Evolutionary conservation across 768 basidiomycete genomes (phyloP).

Genomic region (Trametes punicea): DNA sequence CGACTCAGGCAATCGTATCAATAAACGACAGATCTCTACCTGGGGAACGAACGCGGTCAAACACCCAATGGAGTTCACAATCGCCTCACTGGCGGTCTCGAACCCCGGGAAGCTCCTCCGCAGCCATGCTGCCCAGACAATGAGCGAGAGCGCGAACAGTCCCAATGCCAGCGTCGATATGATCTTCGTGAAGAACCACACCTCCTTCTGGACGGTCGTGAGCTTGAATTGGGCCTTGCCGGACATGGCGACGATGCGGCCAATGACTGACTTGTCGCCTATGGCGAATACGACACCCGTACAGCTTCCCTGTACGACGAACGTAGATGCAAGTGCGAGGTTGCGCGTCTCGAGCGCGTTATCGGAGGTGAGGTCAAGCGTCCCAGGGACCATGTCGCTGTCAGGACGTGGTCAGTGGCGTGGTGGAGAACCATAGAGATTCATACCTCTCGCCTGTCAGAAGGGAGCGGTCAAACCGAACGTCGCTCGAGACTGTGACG

Average conservation of each 20-base stretch:
- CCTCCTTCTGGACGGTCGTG: slow-evolving; percentile 45
- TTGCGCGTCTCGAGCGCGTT: slow-evolving; percentile 46
- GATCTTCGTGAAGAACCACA: slow-evolving; percentile 52
- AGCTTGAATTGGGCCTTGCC: slow-evolving; percentile 43
- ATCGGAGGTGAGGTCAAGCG: slow-evolving; percentile 37
- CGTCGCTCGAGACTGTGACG: slow-evolving; percentile 56
- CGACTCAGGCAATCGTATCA: slow-evolving; percentile 15
- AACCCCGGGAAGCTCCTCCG: slow-evolving; percentile 38
- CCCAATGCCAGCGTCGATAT: slow-evolving; percentile 41
- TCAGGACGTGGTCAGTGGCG: slow-evolving; percentile 22
- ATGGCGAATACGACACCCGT: slow-evolving; percentile 46
- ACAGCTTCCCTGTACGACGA: slow-evolving; percentile 49
- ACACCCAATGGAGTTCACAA: slow-evolving; percentile 58
- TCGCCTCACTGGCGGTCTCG: slow-evolving; percentile 47
- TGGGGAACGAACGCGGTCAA: slow-evolving; percentile 49
- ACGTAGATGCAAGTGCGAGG: slow-evolving; percentile 56
- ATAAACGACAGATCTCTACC: slow-evolving; percentile 34
- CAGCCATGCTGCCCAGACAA: slow-evolving; percentile 38
- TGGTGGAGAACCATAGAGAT: slow-evolving; percentile 31
- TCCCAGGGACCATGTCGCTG: slow-evolving; percentile 44
- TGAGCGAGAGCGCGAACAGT: slow-evolving; percentile 40
- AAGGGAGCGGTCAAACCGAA: slow-evolving; percentile 60
- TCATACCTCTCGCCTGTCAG: slow-evolving; percentile 59
- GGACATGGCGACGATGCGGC: slow-evolving; percentile 50
- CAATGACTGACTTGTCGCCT: slow-evolving; percentile 48